Evolutionary conservation across 768 basidiomycete species (phyloP), one percentile per base, ranked within the genome.

Genomic region (Amylocystis lapponica): DNA sequence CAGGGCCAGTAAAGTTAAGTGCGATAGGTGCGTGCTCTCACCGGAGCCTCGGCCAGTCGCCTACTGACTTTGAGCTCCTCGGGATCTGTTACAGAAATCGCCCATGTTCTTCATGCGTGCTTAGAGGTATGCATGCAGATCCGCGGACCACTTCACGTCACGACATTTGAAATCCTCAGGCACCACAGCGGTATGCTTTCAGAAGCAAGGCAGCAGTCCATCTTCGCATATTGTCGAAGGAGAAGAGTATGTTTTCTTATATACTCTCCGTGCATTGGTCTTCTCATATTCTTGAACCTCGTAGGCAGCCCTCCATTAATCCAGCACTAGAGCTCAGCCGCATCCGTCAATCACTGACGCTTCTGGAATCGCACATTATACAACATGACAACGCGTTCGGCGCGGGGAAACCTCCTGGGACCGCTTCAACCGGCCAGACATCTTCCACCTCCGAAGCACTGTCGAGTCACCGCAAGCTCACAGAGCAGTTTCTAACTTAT

Each of bases 71-170:
- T 44, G 42, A 40, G 32, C 33, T 48, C 41, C 43, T 48, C 45
- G 42, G 51, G n/a, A n/a, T n/a, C 33, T 39, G 19, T 38, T 30
- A 0, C 59, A 89, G 87, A 64, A 88, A 84, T 55, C 81, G 86
- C 11, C 87, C 87, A n/a, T 91, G 87, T 56, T 89, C 86, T 3
- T 87, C 85, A 16, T 91, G 87, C 61, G 86, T 90, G 36, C 69
- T 90, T 52, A 72, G 87, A 66, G 87, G 86, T 81, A 42, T 46
- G 75, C 66, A 29, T n/a, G n/a, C n/a, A n/a, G n/a, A n/a, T n/a
- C n/a, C n/a, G n/a, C n/a, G n/a, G n/a, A n/a, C n/a, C n/a, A n/a
- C n/a, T n/a, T n/a, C n/a, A n/a, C n/a, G n/a, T n/a, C n/a, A n/a
- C n/a, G n/a, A n/a, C n/a, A 16, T 17, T 55, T 45, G 46, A 45